Base-by-base conservation (phyloP, 768 basidiomycete genomes). In the Kwoniella europaea region DNA sequence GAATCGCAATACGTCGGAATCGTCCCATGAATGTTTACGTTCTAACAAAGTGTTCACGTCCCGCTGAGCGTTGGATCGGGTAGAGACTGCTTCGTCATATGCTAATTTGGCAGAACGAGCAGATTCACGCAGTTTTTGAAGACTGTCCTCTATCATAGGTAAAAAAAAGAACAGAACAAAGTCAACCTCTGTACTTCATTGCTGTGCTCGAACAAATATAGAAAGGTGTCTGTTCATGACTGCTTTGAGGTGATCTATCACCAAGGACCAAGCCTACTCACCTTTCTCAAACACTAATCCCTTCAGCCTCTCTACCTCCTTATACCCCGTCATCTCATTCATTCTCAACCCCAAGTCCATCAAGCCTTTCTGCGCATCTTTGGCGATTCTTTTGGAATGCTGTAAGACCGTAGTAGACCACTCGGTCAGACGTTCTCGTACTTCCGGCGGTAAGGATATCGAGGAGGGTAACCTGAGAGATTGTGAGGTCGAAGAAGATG, bases 21-120 rank as follows among this genome's bases (percentile, higher is more conserved):
- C 92, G n/a, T 87, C 89, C 97, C 97, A 99, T n/a, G 84, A 86
- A 1, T 91, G 91, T 85, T 98, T 98, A 69, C 97, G 92, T 82
- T 94, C 91, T 16, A 98, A 86, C 2, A 99, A 88, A 80, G 95
- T 92, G 84, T 98, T 98, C 63, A 97, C 93, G 82, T 96, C 91
- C n/a, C 92, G 89, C 82, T 99, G 96, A 4, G 93, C 93, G 55
- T 89, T 87, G 10, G 93, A 90, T 5, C 95, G 91, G 75, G 89
- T 86, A 12, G 87, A 80, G n/a, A 95, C 92, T 0, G 94, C 92
- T 66, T 87, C 84, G 67, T 92, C 91, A 77, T 95, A 90, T 4
- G 88, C 87, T 7, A 82, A 79, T 84, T 98, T 98, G 5, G 93
- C 90, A 43, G 86, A 83, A 52, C 88, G 86, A 0, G 94, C 90